Evolutionary conservation across 768 basidiomycete species (phyloP).

Genomic region (Cystobasidium onofrii): DNA sequence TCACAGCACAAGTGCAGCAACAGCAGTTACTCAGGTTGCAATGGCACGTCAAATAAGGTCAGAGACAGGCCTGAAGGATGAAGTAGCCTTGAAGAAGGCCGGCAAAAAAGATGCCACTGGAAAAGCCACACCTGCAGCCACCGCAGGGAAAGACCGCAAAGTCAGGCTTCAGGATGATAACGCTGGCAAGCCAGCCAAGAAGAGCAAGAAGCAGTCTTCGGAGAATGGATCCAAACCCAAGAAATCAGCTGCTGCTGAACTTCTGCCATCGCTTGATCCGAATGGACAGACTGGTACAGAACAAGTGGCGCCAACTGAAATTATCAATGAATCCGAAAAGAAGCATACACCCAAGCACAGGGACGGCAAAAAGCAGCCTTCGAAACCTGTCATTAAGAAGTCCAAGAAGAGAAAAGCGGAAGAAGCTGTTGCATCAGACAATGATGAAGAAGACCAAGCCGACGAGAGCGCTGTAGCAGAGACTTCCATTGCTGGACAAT

Average conservation of each 20-base stretch:
- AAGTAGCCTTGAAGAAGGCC: constrained; percentile 22
- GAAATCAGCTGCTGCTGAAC: not conserved
- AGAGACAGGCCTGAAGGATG: constrained; percentile 15
- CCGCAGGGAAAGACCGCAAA: constrained; percentile 16
- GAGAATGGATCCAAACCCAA: not conserved
- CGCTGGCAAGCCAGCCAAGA: not conserved
- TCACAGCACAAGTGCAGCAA: no score
- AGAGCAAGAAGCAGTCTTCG: not conserved
- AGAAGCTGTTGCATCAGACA: constrained; percentile 13
- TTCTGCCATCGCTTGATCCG: not conserved
- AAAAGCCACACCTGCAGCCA: not conserved
- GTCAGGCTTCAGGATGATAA: constrained; percentile 28
- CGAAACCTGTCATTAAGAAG: constrained; percentile 20
- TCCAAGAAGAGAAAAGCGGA: constrained; percentile 19
- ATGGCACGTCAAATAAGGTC: not conserved
- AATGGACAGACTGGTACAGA: not conserved
- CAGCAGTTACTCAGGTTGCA: not conserved
- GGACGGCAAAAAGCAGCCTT: constrained; percentile 7
- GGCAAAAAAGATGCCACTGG: not conserved
- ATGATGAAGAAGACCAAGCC: not conserved
- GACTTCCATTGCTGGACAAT: constrained; percentile 2
- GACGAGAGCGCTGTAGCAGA: constrained; percentile 1
- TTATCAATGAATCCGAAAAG: constrained; percentile 7
- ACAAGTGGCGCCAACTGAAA: constrained; percentile 16
- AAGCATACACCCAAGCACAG: constrained; percentile 25